Evolutionary conservation across 78 protist species (phyloP), one percentile per base, ranked within the genome.

Genomic region (Anaeramoeba flamelloides): DNA sequence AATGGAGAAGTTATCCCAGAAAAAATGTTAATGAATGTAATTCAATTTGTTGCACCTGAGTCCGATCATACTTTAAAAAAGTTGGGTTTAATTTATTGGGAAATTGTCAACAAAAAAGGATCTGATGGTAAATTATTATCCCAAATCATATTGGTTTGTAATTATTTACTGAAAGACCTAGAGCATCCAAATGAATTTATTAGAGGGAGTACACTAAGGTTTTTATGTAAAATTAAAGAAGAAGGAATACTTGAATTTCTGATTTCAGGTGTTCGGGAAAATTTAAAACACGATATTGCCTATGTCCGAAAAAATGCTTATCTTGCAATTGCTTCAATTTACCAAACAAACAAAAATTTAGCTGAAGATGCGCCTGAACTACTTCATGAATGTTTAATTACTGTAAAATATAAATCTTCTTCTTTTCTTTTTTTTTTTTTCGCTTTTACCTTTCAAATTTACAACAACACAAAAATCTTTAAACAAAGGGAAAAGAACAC

Each of bases 1-100:
- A 53, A 53, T 53, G 69, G 69, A 53, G 69, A 53, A 53, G 69
- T 53, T 53, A 53, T 53, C 34, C 69, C 69, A 53, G 17, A 53
- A 53, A 53, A 53, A 26, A 53, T 53, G 69, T 53, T 53, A 53
- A 53, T 53, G 69, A 53, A 26, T 8, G 17, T 53, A 26, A 26
- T 53, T 53, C 69, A 53, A 53, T 53, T 26, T 53, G 69, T 53
- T 53, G 8, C 69, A 26, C 69, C 69, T 53, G 8, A 8, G 8
- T 26, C 8, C 8, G 17, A 53, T 53, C 69, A 53, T 53, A 17
- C 8, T 8, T 53, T 53, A 17, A 53, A 53, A 53, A 53, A 53
- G 17, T 17, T 53, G 17, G 8, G 8, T 53, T 53, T 53, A 53
- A 8, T 53, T 53, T 53, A 53, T 53, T 53, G 8, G 17, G 69